These are phyloP conservation scores for Fagopyrum tataricum DNA, from an alignment of 148 eudicot genomes.

Conservation along the genomic window DNA sequence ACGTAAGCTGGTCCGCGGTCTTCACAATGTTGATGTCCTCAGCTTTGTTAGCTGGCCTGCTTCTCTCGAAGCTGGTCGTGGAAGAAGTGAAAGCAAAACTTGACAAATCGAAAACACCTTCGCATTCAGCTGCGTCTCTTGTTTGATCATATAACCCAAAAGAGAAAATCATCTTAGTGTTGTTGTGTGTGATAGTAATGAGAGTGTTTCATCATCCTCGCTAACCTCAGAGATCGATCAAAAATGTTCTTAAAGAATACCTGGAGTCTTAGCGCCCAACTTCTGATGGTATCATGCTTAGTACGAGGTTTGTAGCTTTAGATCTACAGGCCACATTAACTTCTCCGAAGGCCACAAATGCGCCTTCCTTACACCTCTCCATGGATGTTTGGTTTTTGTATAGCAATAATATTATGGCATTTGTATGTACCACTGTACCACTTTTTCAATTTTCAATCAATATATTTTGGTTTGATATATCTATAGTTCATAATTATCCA, in stretches of 20 bases:
- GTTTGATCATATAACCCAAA: slow-evolving; percentile 27
- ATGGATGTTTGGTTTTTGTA: slow-evolving; percentile 5
- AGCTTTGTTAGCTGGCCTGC: slow-evolving; percentile 69
- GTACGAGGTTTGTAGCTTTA: slow-evolving; percentile 4
- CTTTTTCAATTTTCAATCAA: background rate
- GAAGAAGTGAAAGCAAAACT: slow-evolving; percentile 62
- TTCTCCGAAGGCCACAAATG: background rate
- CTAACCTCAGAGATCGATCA: slow-evolving; percentile 7
- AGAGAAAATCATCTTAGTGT: background rate
- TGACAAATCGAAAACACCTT: slow-evolving; percentile 31
- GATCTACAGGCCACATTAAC: background rate
- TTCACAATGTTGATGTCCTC: slow-evolving; percentile 88
- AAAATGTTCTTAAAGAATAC: background rate
- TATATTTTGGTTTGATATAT: slow-evolving; percentile 7
- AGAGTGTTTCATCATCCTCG: too few relatives aligned
- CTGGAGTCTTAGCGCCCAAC: background rate
- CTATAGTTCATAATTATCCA: background rate
- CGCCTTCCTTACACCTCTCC: slow-evolving; percentile 11
- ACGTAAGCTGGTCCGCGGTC: slow-evolving; percentile 70
- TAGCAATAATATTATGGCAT: background rate
- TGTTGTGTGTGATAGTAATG: background rate
- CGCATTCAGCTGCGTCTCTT: slow-evolving; percentile 19
- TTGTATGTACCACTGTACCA: background rate
- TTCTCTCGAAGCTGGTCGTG: slow-evolving; percentile 68
- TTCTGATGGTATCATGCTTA: background rate